Evolutionary conservation across 352 stramenopile genomes (phyloP).

Genomic region (Pythium chondricola): DNA sequence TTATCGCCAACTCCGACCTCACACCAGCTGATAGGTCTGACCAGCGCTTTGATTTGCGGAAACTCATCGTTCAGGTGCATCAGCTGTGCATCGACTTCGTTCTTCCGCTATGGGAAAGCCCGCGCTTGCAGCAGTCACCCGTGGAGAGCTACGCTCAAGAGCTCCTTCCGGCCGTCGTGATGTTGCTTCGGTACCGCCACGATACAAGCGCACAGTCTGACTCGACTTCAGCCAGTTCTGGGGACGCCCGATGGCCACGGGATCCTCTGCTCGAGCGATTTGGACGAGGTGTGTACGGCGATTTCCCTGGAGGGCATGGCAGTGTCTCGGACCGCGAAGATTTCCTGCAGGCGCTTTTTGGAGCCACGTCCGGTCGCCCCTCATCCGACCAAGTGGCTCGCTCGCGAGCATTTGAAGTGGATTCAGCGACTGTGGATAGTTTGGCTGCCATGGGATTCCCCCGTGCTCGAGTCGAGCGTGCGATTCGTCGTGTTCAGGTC

Average conservation of each 20-base stretch:
- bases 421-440: conserved; percentile 87
- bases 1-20: conserved; percentile 45
- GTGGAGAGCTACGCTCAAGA: conserved; percentile 50
- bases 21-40: conserved; percentile 11
- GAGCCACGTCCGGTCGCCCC: too few species aligned
- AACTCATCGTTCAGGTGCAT: conserved; percentile 59
- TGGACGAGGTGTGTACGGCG: too few species aligned
- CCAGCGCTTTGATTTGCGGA: conserved; percentile 38
- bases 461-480: conserved; percentile 84
- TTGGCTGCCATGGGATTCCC: conserved; percentile 95
- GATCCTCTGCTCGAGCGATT: neutral
- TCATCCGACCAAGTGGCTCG: conserved; percentile 11
- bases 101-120: conserved; percentile 53
- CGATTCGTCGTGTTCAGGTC: conserved; percentile 82
- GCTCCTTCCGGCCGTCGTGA: conserved; percentile 64
- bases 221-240: conserved; percentile 3
- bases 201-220: too few species aligned
- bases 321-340: conserved; percentile 18
- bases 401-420: conserved; percentile 76
- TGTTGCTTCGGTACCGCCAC: conserved; percentile 71
- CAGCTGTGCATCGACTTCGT: conserved; percentile 47
- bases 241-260: conserved; percentile 7
- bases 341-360: conserved; percentile 42
- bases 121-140: conserved; percentile 31
- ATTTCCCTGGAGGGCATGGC: conserved; percentile 8